Percentiles rank a stretch among this genome's conserved stretches.
Conservation (phyloP, 306 rosid species). For the Parietaria judaica region DNA sequence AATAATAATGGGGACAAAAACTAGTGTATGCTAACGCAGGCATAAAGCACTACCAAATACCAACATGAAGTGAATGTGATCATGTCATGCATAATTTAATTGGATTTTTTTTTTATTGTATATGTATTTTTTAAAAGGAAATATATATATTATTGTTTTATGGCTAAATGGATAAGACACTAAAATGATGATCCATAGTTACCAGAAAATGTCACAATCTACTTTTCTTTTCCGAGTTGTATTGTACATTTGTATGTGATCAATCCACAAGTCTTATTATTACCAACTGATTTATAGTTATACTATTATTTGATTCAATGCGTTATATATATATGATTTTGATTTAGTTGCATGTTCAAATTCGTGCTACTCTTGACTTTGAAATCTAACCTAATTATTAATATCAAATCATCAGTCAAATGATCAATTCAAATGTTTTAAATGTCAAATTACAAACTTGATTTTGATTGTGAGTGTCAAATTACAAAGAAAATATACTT, state of each 20-base stretch:
- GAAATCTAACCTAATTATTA: too few relatives aligned
- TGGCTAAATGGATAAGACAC: constrained; percentile 20
- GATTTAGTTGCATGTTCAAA: too few relatives aligned
- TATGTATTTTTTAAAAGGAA: too few relatives aligned
- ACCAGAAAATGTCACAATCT: constrained; percentile 22
- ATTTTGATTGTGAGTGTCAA: too few relatives aligned
- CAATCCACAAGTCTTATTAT: constrained; percentile 13
- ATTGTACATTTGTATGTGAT: not conserved
- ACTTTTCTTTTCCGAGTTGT: not conserved
- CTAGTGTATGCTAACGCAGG: constrained; percentile 11
- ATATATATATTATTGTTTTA: not conserved
- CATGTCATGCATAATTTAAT: not conserved
- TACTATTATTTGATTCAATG: not conserved
- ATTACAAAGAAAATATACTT: too few relatives aligned
- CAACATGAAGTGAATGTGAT: too few relatives aligned
- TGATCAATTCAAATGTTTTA: too few relatives aligned
- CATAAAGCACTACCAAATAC: constrained; percentile 5
- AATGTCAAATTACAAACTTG: too few relatives aligned
- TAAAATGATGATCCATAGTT: constrained; percentile 2
- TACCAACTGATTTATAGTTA: not conserved
- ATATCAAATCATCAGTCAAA: too few relatives aligned
- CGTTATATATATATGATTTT: too few relatives aligned
- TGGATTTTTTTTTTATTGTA: not conserved
- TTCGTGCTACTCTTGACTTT: too few relatives aligned
- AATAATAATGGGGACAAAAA: not conserved